phyloP scores from a whole-genome alignment of 139 green algal species.

The Tetradesmus lagerheimii region DNA sequence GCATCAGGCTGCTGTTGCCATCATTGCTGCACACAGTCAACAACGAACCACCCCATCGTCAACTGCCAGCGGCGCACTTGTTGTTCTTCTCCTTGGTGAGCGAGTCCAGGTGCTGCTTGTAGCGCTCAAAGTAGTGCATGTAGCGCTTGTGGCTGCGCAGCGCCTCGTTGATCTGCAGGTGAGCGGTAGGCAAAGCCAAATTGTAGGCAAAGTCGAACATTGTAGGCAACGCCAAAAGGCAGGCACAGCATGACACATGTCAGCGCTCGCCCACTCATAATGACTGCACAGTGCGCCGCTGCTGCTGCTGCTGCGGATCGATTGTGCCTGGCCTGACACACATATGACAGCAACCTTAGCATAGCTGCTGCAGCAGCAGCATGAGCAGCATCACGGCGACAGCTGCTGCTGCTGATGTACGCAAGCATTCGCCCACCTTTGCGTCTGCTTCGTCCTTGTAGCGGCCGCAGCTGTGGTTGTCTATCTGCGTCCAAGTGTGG shows the following conservation, averaged over 20 bases:
- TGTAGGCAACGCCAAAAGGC: background rate
- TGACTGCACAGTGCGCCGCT: too few species aligned
- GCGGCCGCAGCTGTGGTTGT: slow-evolving; percentile 86
- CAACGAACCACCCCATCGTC: too few species aligned
- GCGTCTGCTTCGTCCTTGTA: slow-evolving; percentile 78
- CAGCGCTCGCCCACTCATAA: background rate
- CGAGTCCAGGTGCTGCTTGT: slow-evolving; percentile 73
- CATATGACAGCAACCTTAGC: background rate
- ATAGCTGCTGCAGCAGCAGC: background rate
- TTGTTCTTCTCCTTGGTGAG: slow-evolving; percentile 53
- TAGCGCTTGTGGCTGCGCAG: slow-evolving; percentile 87
- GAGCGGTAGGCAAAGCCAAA: slow-evolving; percentile 41
- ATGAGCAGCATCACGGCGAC: background rate
- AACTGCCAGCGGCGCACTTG: background rate
- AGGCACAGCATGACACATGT: background rate
- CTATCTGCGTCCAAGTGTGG: slow-evolving; percentile 89
- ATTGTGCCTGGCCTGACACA: too few species aligned
- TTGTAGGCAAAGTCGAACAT: background rate
- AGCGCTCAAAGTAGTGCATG: slow-evolving; percentile 91
- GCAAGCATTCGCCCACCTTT: background rate
- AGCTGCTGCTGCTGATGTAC: background rate
- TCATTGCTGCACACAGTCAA: background rate
- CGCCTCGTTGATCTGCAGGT: slow-evolving; percentile 69
- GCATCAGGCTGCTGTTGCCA: background rate
- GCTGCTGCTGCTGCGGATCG: too few species aligned